phyloP scores from a whole-genome alignment of 225 moss, liverwort and hornwort genomes.

The Pseudoscleropodium purum region DNA sequence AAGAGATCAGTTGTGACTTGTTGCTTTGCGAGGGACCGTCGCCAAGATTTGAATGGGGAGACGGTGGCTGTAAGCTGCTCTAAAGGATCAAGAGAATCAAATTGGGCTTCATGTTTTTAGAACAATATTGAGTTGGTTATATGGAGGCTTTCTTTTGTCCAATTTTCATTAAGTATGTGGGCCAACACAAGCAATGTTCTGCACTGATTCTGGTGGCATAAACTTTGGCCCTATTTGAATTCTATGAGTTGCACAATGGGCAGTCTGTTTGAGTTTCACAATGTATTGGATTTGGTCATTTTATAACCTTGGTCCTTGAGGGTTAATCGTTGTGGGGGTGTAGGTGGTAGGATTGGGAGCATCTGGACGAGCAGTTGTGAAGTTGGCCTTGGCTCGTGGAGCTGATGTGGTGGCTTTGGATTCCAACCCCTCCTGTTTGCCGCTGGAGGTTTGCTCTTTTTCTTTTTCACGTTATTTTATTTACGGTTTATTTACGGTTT shows the following conservation, averaged over 20 bases:
- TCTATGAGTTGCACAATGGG: background rate
- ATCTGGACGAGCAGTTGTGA: conserved; percentile 85
- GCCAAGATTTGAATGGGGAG: conserved; percentile 35
- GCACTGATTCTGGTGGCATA: background rate
- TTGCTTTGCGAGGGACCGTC: conserved; percentile 1
- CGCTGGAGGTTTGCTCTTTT: conserved; percentile 49
- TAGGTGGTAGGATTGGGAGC: conserved; percentile 93
- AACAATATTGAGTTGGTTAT: background rate
- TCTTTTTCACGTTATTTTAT: too few relatives aligned
- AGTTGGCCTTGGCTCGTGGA: conserved; percentile 85
- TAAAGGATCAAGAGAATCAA: background rate
- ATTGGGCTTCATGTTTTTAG: background rate
- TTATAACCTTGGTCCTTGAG: background rate
- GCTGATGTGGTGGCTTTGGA: conserved; percentile 88
- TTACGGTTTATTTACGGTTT: background rate
- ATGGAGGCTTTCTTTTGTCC: background rate
- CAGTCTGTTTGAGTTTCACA: background rate
- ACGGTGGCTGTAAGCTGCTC: conserved; percentile 35
- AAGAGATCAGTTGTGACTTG: background rate
- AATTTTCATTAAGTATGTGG: background rate
- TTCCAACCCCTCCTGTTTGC: conserved; percentile 43
- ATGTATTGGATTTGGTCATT: background rate
- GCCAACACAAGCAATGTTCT: background rate
- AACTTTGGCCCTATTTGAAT: background rate
- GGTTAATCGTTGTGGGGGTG: background rate